A percentile compares a stretch with the other conserved stretches of the same genome.
phyloP scores from a whole-genome alignment of 495 filamentous ascomycete genomes.

The Xylaria curta region DNA sequence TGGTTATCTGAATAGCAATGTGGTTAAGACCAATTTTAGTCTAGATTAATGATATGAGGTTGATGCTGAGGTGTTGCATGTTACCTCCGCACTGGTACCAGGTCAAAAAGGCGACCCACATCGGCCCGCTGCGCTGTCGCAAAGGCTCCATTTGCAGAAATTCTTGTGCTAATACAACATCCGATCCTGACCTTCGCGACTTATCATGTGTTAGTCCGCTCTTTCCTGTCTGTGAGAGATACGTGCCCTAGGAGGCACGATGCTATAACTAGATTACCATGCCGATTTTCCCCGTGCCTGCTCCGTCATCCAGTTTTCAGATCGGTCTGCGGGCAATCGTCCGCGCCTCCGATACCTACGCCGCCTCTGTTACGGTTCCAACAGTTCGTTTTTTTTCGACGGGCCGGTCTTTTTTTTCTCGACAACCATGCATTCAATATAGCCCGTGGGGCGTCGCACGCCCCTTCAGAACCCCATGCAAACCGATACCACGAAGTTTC shows the following conservation, averaged over 20 bases:
- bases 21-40: neutral
- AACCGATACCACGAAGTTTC: slow-evolving; percentile 21
- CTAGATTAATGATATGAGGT: neutral
- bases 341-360: slow-evolving; percentile 31
- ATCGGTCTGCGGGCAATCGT: slow-evolving; percentile 39
- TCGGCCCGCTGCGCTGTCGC: slow-evolving; percentile 15
- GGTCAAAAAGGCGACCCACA: slow-evolving; percentile 8
- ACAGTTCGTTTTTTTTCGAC: slow-evolving; percentile 34
- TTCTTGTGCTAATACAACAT: slow-evolving; percentile 6
- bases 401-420: slow-evolving; percentile 8
- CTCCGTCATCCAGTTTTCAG: slow-evolving; percentile 37
- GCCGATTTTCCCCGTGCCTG: slow-evolving; percentile 34
- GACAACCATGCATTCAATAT: slow-evolving; percentile 33
- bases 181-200: slow-evolving; percentile 15
- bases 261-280: slow-evolving; percentile 38
- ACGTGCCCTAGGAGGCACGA: slow-evolving; percentile 30
- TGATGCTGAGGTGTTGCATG: neutral
- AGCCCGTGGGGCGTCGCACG: slow-evolving; percentile 22
- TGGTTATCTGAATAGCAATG: neutral
- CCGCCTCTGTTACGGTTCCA: slow-evolving; percentile 22
- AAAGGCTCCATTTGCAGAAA: slow-evolving; percentile 12
- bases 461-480: slow-evolving; percentile 8
- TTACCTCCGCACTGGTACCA: neutral
- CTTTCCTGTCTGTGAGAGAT: slow-evolving; percentile 15
- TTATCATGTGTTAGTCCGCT: slow-evolving; percentile 24